A percentile compares a stretch with the other conserved stretches of the same genome.
Conservation (phyloP, 2,329 filamentous ascomycete genomes). For the Diaporthe amygdali region DNA sequence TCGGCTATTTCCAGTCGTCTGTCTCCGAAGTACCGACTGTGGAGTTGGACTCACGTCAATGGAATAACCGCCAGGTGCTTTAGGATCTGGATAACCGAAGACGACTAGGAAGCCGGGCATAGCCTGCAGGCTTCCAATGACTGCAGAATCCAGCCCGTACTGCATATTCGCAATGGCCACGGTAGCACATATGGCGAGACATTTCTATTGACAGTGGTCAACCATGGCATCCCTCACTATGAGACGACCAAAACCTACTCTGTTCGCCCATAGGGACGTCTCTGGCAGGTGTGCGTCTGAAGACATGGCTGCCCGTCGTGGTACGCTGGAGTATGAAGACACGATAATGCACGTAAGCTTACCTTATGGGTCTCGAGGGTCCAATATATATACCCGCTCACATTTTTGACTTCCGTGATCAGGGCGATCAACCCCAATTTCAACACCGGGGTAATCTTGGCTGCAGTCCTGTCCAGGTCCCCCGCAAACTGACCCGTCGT, state of each 20-base stretch:
- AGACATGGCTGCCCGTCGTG: conserved; percentile 26
- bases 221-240: no score
- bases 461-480: not conserved
- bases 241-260: not conserved
- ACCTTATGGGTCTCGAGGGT: not conserved
- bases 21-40: not conserved
- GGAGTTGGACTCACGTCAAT: conserved; percentile 40
- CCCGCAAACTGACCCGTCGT: not conserved
- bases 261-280: conserved; percentile 43
- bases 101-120: conserved; percentile 58
- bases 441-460: not conserved
- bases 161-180: conserved; percentile 56
- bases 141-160: conserved; percentile 55
- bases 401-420: not conserved
- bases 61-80: conserved; percentile 40
- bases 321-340: conserved; percentile 18
- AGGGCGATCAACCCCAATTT: not conserved
- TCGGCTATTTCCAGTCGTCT: conserved; percentile 31
- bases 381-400: not conserved
- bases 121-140: conserved; percentile 50
- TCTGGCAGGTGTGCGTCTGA: conserved; percentile 32
- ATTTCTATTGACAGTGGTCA: conserved; percentile 38
- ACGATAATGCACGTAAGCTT: conserved; percentile 28
- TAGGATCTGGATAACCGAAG: conserved; percentile 52
- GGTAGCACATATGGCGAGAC: conserved; percentile 49